These are phyloP conservation scores for Magnolia sinica DNA, from an alignment of 164 flowering plant species.

Conservation along the genomic window DNA sequence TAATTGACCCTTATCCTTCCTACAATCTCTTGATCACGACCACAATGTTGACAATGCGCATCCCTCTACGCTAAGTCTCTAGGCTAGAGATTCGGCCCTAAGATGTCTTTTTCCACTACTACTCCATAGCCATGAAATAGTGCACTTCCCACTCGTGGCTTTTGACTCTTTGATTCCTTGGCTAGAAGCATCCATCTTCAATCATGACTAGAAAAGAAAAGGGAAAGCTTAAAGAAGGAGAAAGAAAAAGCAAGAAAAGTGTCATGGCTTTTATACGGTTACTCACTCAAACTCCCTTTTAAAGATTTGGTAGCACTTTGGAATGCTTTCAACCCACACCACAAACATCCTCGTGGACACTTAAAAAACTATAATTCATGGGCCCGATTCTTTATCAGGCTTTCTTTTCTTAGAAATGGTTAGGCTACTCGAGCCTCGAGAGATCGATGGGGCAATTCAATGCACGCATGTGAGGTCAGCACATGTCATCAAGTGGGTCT, in stretches of 20 bases:
- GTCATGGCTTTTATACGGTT: background rate
- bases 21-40: background rate
- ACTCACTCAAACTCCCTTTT: background rate
- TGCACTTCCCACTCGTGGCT: slow-evolving; percentile 6
- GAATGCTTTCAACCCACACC: slow-evolving; percentile 2
- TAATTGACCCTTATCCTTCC: too few relatives aligned
- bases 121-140: background rate
- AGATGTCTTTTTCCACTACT: slow-evolving; percentile 1
- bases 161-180: slow-evolving; percentile 5
- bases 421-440: background rate
- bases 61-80: background rate
- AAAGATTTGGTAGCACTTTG: slow-evolving; percentile 2
- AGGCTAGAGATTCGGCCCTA: background rate
- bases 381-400: background rate
- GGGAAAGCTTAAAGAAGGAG: background rate
- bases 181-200: slow-evolving; percentile 5
- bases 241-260: slow-evolving; percentile 4
- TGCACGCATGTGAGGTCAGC: too few relatives aligned
- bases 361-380: background rate
- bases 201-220: slow-evolving; percentile 4
- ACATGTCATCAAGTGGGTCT: too few relatives aligned
- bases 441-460: too few relatives aligned
- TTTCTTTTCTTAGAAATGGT: background rate
- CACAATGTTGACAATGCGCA: background rate
- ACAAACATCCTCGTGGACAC: slow-evolving; percentile 6